phyloP scores from a whole-genome alignment of 1,284 basidiomycete genomes.

The Ganoderma meredithae region DNA sequence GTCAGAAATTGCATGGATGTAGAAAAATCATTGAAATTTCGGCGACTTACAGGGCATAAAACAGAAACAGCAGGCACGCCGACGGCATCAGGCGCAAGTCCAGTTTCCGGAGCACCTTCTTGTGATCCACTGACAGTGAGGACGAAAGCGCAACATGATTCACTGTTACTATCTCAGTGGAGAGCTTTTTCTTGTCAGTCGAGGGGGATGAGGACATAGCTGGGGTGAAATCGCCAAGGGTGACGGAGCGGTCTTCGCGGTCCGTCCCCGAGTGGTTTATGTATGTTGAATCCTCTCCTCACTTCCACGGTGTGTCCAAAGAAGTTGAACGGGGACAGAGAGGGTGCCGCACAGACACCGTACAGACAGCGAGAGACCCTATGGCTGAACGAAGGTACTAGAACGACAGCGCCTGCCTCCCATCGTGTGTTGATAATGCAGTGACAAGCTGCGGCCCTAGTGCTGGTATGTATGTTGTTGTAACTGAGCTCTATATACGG shows the following conservation, averaged over 20 bases:
- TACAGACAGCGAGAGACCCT: not conserved
- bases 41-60: constrained; percentile 43
- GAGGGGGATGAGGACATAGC: not conserved
- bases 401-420: no score
- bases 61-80: constrained; percentile 16
- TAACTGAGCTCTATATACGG: not conserved
- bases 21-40: not conserved
- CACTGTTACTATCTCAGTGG: not conserved
- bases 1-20: constrained; percentile 44
- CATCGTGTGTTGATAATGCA: not conserved
- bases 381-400: not conserved
- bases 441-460: not conserved
- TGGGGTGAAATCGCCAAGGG: not conserved
- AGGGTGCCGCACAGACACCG: not conserved
- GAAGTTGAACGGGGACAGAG: not conserved
- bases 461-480: not conserved
- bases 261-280: not conserved
- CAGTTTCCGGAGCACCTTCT: constrained; percentile 33
- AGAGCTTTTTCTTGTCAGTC: not conserved
- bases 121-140: not conserved
- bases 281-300: not conserved
- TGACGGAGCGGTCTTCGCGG: not conserved
- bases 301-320: not conserved
- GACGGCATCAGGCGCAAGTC: constrained; percentile 28
- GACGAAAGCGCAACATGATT: not conserved